Conservation (phyloP, 768 basidiomycete genomes). For the Lactifluus rugatus region DNA sequence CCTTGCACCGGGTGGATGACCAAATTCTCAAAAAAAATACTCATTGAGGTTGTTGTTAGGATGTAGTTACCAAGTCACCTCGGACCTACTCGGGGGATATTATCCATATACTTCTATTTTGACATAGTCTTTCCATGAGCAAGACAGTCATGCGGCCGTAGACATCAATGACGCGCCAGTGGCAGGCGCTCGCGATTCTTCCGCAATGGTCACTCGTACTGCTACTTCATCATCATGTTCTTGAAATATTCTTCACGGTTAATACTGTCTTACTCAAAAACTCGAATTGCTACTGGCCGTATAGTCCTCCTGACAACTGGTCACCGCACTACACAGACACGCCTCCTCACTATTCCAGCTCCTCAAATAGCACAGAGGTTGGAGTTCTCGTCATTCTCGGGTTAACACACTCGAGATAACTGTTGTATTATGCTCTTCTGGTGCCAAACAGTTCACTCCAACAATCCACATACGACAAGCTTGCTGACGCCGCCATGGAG, state of each 20-base stretch:
- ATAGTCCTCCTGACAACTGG: background rate
- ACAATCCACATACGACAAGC: conserved; percentile 44
- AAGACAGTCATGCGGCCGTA: no score
- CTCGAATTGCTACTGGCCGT: background rate
- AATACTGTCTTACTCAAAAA: background rate
- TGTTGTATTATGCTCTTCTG: background rate
- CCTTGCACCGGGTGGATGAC: background rate
- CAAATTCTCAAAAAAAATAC: background rate
- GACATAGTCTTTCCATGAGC: no score
- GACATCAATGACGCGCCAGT: no score
- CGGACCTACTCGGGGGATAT: background rate
- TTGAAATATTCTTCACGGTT: background rate
- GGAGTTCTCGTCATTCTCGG: background rate
- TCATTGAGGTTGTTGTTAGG: background rate
- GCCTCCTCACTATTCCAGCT: background rate
- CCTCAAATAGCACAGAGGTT: conserved; percentile 10
- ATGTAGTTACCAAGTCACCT: background rate
- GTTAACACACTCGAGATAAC: background rate
- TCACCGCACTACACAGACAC: background rate
- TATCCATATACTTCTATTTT: background rate
- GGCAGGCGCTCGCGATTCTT: background rate
- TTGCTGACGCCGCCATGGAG: conserved; percentile 75
- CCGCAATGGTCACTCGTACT: background rate
- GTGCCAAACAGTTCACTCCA: conserved; percentile 4
- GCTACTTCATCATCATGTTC: background rate